phyloP scores from a whole-genome alignment of 306 rosid genomes.

The Vigna angularis region DNA sequence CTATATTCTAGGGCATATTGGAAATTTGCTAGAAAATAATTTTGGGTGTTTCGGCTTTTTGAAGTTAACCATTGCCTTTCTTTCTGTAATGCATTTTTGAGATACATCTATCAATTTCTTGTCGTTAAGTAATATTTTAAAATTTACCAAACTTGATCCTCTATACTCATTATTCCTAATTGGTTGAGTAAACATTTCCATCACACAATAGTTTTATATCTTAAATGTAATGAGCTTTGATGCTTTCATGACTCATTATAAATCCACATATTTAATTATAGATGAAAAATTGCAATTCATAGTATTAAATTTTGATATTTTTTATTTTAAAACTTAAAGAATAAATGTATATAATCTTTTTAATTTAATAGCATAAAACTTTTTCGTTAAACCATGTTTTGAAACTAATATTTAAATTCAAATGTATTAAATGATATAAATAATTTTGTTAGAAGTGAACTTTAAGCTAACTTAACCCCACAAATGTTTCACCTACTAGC shows the following conservation, averaged over 20 bases:
- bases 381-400: too few species aligned
- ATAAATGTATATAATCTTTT: too few species aligned
- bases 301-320: too few species aligned
- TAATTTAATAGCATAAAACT: too few species aligned
- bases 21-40: neutral
- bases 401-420: too few species aligned
- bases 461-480: too few species aligned
- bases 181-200: neutral
- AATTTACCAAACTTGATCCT: neutral
- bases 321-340: too few species aligned
- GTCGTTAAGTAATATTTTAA: neutral
- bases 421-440: too few species aligned
- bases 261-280: too few species aligned
- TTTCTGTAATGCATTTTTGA: slow-evolving; percentile 1
- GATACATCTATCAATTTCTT: slow-evolving; percentile 9
- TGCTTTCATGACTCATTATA: too few species aligned
- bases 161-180: neutral
- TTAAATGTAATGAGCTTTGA: neutral
- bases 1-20: neutral
- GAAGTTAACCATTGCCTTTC: neutral
- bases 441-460: too few species aligned
- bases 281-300: too few species aligned
- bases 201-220: neutral
- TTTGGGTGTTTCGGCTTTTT: neutral
- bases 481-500: rapidly evolving